Evolutionary conservation across 441 rosid genomes (phyloP).

Genomic region (Croton setiger): DNA sequence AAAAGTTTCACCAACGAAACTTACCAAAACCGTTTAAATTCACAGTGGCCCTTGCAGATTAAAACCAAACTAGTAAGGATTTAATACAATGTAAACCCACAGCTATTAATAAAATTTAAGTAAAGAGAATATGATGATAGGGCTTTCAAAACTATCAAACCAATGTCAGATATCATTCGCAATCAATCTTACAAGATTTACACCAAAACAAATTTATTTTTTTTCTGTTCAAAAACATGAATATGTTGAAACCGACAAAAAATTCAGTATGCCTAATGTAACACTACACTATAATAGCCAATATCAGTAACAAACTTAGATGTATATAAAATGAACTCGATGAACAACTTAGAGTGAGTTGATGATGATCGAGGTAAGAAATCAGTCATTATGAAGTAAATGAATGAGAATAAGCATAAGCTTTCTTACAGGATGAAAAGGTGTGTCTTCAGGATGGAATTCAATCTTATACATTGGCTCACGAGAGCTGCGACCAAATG

Average conservation of each 20-base stretch:
- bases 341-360: not conserved
- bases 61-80: not conserved
- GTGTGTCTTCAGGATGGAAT: slow-evolving; percentile 62
- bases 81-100: not conserved
- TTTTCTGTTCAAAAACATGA: not conserved
- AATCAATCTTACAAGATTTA: slow-evolving; percentile 7
- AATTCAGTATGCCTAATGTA: not conserved
- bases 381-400: not conserved
- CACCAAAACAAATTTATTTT: not conserved
- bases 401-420: not conserved
- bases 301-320: not conserved
- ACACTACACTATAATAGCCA: not conserved
- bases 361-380: not conserved
- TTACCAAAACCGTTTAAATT: not conserved
- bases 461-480: slow-evolving; percentile 81
- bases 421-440: slow-evolving; percentile 71
- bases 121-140: not conserved
- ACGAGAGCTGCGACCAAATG: slow-evolving; percentile 65
- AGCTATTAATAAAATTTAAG: not conserved
- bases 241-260: not conserved
- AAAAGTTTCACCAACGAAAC: not conserved
- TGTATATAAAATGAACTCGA: not conserved
- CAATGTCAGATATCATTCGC: slow-evolving; percentile 4
- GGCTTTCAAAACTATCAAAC: not conserved
- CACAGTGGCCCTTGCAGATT: not conserved